phyloP scores from a whole-genome alignment of 495 filamentous ascomycete genomes.

The Paragyromitra xinjiangensis region DNA sequence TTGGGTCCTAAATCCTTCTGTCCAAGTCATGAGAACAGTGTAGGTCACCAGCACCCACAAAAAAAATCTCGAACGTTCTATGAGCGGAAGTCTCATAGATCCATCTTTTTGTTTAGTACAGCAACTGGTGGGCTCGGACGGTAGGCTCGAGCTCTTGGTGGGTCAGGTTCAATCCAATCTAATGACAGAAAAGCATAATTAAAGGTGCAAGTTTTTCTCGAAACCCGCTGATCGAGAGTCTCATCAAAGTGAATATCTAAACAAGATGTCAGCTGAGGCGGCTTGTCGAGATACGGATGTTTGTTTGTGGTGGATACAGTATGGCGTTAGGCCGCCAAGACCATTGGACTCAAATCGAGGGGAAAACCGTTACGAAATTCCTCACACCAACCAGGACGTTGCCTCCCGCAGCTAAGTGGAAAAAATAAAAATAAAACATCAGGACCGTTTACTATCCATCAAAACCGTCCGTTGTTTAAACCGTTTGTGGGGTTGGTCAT shows the following conservation, averaged over 20 bases:
- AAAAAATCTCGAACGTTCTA: too few species aligned
- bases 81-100: too few species aligned
- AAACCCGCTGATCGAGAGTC: background rate
- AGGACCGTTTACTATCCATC: background rate
- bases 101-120: too few species aligned
- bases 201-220: background rate
- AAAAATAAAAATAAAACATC: background rate
- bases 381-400: background rate
- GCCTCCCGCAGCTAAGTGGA: background rate
- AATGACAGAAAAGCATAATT: too few species aligned
- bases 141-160: background rate
- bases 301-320: background rate
- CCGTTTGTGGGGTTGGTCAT: background rate
- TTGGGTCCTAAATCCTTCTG: background rate
- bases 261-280: background rate
- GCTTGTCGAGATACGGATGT: background rate
- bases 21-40: background rate
- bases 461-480: slow-evolving; percentile 3
- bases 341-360: background rate
- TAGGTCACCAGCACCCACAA: too few species aligned
- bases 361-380: background rate
- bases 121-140: too few species aligned
- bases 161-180: too few species aligned
- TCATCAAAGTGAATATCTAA: background rate
- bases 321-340: background rate